Conservation (phyloP, 2,329 filamentous ascomycete species). For the Ambrosiella cleistominuta region DNA sequence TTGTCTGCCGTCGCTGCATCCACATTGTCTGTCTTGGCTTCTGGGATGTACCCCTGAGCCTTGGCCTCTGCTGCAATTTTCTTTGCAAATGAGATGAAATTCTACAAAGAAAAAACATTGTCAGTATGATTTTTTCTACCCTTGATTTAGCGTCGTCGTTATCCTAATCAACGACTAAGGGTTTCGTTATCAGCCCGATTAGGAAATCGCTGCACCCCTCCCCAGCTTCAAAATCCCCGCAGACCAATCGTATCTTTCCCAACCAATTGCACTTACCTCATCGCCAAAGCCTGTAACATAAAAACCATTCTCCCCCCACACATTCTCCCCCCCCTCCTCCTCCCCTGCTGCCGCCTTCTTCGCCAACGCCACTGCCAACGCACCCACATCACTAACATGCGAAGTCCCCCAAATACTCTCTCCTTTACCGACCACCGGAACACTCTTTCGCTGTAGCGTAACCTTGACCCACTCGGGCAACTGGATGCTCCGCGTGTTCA, state of each 20-base stretch:
- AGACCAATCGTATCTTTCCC: no score
- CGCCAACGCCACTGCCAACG: background rate
- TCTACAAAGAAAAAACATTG: background rate
- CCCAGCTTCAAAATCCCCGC: no score
- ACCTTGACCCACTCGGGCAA: background rate
- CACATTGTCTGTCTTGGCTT: background rate
- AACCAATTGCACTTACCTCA: background rate
- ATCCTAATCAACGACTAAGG: no score
- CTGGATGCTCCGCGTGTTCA: background rate
- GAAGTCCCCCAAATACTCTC: background rate
- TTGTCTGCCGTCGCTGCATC: background rate
- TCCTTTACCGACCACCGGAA: background rate
- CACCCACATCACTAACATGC: background rate
- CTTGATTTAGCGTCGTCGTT: background rate
- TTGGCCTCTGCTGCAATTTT: background rate
- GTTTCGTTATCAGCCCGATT: no score
- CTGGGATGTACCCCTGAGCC: background rate
- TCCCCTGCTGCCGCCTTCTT: background rate
- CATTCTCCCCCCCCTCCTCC: background rate
- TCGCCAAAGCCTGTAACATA: background rate
- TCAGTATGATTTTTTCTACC: background rate
- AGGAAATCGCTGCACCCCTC: no score
- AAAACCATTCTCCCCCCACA: background rate
- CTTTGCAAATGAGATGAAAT: background rate
- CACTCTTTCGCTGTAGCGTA: background rate